Base-by-base conservation (phyloP, 441 rosid genomes). In the Gossypium schwendimanii region DNA sequence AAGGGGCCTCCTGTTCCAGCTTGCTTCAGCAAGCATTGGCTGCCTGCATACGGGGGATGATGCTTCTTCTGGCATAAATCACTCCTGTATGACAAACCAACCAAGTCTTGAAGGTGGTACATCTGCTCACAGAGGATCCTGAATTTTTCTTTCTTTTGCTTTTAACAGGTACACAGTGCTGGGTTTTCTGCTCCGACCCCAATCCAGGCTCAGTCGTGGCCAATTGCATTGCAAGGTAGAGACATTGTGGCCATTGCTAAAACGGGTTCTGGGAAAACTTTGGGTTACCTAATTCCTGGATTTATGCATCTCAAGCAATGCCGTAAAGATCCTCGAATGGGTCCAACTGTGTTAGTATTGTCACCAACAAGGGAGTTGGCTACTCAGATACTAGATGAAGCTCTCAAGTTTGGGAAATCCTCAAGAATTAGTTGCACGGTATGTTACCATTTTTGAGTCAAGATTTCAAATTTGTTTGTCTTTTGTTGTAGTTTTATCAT, bases 151-250 rank as follows among this genome's bases (percentile, higher is more conserved):
- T 57, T 12, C 33, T 84, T 82, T 81, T 88, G 77, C 84, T 82
- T 85, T 91, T 85, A 88, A 84, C 89, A 96, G 99, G 96, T 91
- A 84, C 87, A 80, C 68, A 82, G 18, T 81, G 97, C 97, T 76
- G 99, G 99, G 60, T 96, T 96, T 81, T 78, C 97, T 84, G 83
- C 91, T 58, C 99, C 99, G 62, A 96, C 98, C 62, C 98, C 98
- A 75, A 96, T 96, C 81, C 99, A 96, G 87, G 99, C 99, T 62
- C 98, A 93, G 82, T 91, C 99, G 2, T 96, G 99, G 99, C 98
- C 99, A 0, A 86, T 96, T 84, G 97, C 93, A 26, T 74, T 96
- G 85, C 92, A 87, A 82, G 84, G 88, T 81, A 89, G 92, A 80
- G 98, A 96, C 81, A 93, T 93, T 7, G 98, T 96, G 66, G 99